Evolutionary conservation across 1,284 basidiomycete genomes (phyloP).

Genomic region (Quambalaria eucalypti): DNA sequence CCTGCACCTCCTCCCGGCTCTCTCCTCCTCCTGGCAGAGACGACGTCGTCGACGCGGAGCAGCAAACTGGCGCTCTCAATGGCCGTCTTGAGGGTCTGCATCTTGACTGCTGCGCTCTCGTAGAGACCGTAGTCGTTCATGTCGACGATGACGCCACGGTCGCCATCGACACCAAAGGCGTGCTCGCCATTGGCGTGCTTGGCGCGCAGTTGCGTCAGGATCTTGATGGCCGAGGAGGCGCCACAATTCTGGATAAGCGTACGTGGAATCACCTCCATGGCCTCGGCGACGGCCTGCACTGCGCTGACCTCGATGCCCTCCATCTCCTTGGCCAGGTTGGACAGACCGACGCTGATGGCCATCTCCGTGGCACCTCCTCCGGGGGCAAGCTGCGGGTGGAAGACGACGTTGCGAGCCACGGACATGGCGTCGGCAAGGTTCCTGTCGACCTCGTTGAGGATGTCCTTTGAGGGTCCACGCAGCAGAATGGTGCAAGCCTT

Average conservation of each 20-base stretch:
- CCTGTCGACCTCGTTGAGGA: constrained; percentile 93
- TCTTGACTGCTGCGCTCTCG: constrained; percentile 92
- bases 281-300: constrained; percentile 83
- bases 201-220: constrained; percentile 76
- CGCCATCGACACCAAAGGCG: constrained; percentile 87
- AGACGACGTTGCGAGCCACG: constrained; percentile 91
- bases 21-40: constrained; percentile 57
- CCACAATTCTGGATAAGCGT: constrained; percentile 93
- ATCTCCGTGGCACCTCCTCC: constrained; percentile 97
- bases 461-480: constrained; percentile 96
- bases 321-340: constrained; percentile 69
- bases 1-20: constrained; percentile 17
- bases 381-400: constrained; percentile 82
- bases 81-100: constrained; percentile 94
- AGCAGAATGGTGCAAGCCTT: constrained; percentile 97
- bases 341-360: constrained; percentile 83
- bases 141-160: constrained; percentile 86
- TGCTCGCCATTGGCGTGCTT: constrained; percentile 86
- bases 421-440: constrained; percentile 97
- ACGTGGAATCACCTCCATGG: constrained; percentile 92
- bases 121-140: constrained; percentile 91
- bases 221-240: constrained; percentile 77
- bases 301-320: constrained; percentile 74
- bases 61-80: constrained; percentile 86
- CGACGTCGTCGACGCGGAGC: constrained; percentile 88